phyloP scores from a whole-genome alignment of 148 eudicot species.

The Vaccinium macrocarpon region DNA sequence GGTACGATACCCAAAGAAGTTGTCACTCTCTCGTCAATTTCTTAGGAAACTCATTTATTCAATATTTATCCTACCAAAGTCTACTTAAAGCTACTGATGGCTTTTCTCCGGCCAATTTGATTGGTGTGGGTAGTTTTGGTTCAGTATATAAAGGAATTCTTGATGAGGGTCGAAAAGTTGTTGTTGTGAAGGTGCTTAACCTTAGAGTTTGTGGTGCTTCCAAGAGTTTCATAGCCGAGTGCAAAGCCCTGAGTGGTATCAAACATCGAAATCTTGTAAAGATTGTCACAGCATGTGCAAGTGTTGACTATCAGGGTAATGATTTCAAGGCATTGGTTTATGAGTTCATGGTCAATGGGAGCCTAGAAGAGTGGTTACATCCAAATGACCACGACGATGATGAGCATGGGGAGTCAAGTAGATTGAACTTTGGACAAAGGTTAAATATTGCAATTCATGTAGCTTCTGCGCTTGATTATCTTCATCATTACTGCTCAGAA shows the following conservation, averaged over 20 bases:
- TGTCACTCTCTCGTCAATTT: not conserved
- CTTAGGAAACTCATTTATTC: not conserved
- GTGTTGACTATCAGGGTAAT: too few relatives aligned
- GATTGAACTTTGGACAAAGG: not conserved
- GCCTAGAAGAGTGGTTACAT: not conserved
- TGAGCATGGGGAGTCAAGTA: not conserved
- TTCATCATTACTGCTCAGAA: not conserved
- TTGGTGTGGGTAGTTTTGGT: not conserved
- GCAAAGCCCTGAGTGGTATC: too few relatives aligned
- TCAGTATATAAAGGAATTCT: not conserved
- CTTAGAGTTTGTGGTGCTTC: too few relatives aligned
- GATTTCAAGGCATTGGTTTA: not conserved
- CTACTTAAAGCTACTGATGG: not conserved
- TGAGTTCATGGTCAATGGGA: not conserved
- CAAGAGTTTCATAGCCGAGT: too few relatives aligned
- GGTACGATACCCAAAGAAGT: not conserved
- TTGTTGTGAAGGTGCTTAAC: not conserved
- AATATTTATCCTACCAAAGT: not conserved
- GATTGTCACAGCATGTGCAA: too few relatives aligned
- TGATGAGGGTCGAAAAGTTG: not conserved
- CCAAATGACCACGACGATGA: not conserved
- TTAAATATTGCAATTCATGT: not conserved
- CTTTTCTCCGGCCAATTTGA: not conserved
- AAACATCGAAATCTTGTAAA: too few relatives aligned
- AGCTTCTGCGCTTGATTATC: not conserved